Evolutionary conservation across 805 yeast genomes (phyloP).

Genomic region (Diddensiella caesifluorescens): DNA sequence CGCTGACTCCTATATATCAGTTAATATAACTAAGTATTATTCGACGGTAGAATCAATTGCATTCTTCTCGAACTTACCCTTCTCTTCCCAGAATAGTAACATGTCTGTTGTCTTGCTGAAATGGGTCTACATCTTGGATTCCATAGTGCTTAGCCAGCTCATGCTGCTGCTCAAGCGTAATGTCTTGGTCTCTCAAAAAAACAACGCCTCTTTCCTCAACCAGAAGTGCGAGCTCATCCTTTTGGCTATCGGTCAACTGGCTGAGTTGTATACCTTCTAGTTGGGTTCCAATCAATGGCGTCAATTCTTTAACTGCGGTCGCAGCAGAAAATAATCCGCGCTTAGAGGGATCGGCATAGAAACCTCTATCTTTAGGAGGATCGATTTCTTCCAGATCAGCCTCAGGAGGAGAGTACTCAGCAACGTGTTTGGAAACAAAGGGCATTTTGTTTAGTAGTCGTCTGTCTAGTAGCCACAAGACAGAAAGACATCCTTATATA

Average conservation of each 20-base stretch:
- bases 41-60: too few species aligned
- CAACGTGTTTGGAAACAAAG: constrained; percentile 7
- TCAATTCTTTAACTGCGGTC: constrained; percentile 28
- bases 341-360: constrained; percentile 13
- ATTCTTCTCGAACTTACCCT: constrained; percentile 13
- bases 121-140: constrained; percentile 24
- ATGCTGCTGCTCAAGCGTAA: constrained; percentile 27
- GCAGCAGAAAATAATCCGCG: constrained; percentile 10
- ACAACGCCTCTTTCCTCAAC: constrained; percentile 47
- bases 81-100: constrained; percentile 49
- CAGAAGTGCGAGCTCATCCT: constrained; percentile 49
- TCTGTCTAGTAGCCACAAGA: too few species aligned
- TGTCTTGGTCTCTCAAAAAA: constrained; percentile 44
- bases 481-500: too few species aligned
- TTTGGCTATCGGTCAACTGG: constrained; percentile 45
- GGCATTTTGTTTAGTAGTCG: too few species aligned
- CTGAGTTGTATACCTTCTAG: constrained; percentile 53
- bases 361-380: constrained; percentile 11
- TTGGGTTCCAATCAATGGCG: constrained; percentile 71
- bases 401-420: constrained; percentile 11
- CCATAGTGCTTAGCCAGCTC: constrained; percentile 26
- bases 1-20: constrained; percentile 2
- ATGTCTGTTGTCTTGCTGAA: constrained; percentile 48
- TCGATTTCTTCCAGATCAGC: constrained; percentile 8
- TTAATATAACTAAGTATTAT: background rate